phyloP scores from a whole-genome alignment of 768 basidiomycete genomes.

The Mycena capillaripes region DNA sequence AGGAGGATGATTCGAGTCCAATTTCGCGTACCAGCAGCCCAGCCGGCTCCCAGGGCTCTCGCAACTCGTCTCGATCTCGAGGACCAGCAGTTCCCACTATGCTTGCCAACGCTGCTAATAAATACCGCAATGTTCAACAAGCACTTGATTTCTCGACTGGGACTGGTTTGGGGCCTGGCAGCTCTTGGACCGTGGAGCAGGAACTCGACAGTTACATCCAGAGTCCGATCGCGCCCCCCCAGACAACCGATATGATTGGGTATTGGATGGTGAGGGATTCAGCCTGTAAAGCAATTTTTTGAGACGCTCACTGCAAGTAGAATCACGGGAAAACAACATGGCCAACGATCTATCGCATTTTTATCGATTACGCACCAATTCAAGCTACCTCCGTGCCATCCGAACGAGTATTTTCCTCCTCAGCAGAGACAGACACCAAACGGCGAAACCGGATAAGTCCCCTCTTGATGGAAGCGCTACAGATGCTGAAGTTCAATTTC shows the following conservation, averaged over 20 bases:
- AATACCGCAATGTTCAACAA: no score
- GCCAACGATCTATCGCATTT: constrained; percentile 15
- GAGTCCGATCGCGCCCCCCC: constrained; percentile 6
- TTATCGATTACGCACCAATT: constrained; percentile 15
- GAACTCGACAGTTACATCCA: constrained; percentile 10
- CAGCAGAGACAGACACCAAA: no score
- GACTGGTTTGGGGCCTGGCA: constrained; percentile 5
- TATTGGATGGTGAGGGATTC: constrained; percentile 1
- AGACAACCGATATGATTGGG: neutral
- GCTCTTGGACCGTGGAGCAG: constrained; percentile 8
- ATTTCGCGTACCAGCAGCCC: constrained; percentile 2
- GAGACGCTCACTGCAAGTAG: neutral
- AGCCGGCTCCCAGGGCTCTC: constrained; percentile 6
- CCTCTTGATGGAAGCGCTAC: no score
- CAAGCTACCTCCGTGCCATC: constrained; percentile 18
- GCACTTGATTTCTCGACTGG: constrained; percentile 15
- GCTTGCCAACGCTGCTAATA: constrained; percentile 7
- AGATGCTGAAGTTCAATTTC: constrained; percentile 13
- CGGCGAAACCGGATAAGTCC: no score
- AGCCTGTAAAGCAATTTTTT: neutral
- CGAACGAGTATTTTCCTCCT: constrained; percentile 6
- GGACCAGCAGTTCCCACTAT: constrained; percentile 12
- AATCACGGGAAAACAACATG: constrained; percentile 16
- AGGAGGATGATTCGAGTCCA: neutral
- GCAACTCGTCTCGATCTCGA: constrained; percentile 16